Evolutionary conservation across 768 basidiomycete genomes (phyloP).

Genomic region (Auriscalpium vulgare): DNA sequence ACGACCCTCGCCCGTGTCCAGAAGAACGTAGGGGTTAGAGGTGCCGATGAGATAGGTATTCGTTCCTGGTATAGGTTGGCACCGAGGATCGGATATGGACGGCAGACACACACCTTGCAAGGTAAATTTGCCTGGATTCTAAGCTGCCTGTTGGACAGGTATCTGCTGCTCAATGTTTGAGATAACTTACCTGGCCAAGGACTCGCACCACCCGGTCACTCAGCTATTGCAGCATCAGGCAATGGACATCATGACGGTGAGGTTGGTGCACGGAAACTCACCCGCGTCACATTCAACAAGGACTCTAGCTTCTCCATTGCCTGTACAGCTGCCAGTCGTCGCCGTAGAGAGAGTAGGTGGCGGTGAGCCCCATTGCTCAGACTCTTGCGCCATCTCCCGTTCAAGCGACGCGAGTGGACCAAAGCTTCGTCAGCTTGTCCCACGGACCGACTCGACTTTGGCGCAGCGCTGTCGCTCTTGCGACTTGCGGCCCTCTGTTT

Average conservation of each 20-base stretch:
- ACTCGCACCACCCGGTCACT: slow-evolving; percentile 62
- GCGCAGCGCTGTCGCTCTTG: background rate
- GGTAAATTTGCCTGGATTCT: slow-evolving; percentile 89
- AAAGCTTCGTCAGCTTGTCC: no score
- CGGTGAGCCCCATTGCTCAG: no score
- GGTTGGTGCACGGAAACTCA: no score
- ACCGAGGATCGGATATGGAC: background rate
- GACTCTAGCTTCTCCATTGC: no score
- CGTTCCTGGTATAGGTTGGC: slow-evolving; percentile 46
- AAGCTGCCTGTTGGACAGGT: background rate
- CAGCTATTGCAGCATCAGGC: slow-evolving; percentile 21
- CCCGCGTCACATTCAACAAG: no score
- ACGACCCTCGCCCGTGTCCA: slow-evolving; percentile 79
- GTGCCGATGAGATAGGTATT: slow-evolving; percentile 83
- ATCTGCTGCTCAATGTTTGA: no score
- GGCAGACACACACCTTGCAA: slow-evolving; percentile 54
- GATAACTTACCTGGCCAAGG: slow-evolving; percentile 58
- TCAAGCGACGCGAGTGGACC: no score
- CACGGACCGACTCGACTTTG: no score
- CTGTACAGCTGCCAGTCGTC: no score
- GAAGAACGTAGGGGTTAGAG: slow-evolving; percentile 62
- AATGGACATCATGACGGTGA: no score
- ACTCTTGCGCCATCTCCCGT: no score
- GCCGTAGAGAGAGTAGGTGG: no score
- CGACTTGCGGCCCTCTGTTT: background rate